Conservation (phyloP, 2,329 filamentous ascomycete genomes). For the Didymella exigua region DNA sequence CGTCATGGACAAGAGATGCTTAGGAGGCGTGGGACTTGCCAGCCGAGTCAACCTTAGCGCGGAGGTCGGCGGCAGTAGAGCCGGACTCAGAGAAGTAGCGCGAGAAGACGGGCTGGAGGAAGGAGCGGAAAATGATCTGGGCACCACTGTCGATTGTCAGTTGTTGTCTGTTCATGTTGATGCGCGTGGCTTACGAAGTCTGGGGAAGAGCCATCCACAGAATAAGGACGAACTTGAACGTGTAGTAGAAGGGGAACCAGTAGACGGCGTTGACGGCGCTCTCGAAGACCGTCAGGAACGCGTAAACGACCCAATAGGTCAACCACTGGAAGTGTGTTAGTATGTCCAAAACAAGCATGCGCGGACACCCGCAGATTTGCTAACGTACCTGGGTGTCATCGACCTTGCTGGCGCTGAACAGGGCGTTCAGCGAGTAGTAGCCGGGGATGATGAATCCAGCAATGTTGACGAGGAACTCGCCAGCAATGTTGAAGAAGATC, state of each 20-base stretch:
- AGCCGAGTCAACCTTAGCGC: constrained; percentile 81
- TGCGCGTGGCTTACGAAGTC: constrained; percentile 72
- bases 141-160: constrained; percentile 70
- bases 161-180: constrained; percentile 22
- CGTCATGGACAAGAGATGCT: constrained; percentile 16
- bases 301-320: constrained; percentile 86
- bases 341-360: constrained; percentile 13
- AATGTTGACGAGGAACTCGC: constrained; percentile 85
- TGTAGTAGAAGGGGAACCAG: constrained; percentile 99
- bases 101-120: constrained; percentile 87
- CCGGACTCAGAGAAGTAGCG: constrained; percentile 80
- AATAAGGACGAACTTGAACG: constrained; percentile 98
- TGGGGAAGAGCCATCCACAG: constrained; percentile 97
- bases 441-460: constrained; percentile 82
- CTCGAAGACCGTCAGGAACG: constrained; percentile 83
- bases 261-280: constrained; percentile 83
- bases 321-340: constrained; percentile 64
- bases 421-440: constrained; percentile 81
- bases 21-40: constrained; percentile 43
- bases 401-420: constrained; percentile 72
- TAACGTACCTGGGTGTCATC: constrained; percentile 79
- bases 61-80: constrained; percentile 84
- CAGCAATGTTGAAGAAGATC: constrained; percentile 90
- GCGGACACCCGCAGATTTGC: constrained; percentile 9
- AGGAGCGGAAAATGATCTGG: constrained; percentile 94